Conservation (phyloP, 2,329 filamentous ascomycete genomes). For the Myriangium duriaei region DNA sequence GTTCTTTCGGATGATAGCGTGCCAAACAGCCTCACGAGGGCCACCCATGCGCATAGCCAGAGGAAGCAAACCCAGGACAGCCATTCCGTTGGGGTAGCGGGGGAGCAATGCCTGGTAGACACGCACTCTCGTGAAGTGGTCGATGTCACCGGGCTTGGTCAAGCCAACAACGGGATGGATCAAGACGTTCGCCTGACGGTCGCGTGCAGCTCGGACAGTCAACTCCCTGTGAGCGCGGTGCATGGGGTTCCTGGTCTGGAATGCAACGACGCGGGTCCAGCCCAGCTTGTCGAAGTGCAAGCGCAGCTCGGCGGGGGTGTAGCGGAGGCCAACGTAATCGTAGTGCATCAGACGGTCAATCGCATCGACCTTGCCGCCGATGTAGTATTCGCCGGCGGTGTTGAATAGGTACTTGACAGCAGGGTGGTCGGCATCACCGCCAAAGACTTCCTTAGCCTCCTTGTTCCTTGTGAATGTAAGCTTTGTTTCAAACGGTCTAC, state of each 20-base stretch:
- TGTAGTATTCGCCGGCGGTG: conserved; percentile 73
- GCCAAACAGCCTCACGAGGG: conserved; percentile 96
- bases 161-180: conserved; percentile 98
- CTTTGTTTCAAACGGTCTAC: no score
- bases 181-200: conserved; percentile 93
- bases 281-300: conserved; percentile 98
- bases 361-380: conserved; percentile 92
- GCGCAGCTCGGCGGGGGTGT: conserved; percentile 87
- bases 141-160: conserved; percentile 98
- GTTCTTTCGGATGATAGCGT: conserved; percentile 99
- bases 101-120: conserved; percentile 96
- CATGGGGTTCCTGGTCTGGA: conserved; percentile 99
- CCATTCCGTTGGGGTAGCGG: conserved; percentile 98
- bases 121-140: conserved; percentile 98
- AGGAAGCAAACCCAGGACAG: conserved; percentile 83
- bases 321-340: conserved; percentile 93
- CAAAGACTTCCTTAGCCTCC: conserved; percentile 91
- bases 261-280: conserved; percentile 94
- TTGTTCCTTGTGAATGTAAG: no score
- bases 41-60: conserved; percentile 99
- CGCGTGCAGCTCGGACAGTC: conserved; percentile 90
- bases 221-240: conserved; percentile 96
- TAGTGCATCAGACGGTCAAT: conserved; percentile 95
- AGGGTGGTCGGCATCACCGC: conserved; percentile 80
- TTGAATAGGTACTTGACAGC: conserved; percentile 82